A percentile compares a stretch with the other conserved stretches of the same genome.
Conservation (phyloP, 805 yeast genomes). For the Wickerhamomyces silvicola region DNA sequence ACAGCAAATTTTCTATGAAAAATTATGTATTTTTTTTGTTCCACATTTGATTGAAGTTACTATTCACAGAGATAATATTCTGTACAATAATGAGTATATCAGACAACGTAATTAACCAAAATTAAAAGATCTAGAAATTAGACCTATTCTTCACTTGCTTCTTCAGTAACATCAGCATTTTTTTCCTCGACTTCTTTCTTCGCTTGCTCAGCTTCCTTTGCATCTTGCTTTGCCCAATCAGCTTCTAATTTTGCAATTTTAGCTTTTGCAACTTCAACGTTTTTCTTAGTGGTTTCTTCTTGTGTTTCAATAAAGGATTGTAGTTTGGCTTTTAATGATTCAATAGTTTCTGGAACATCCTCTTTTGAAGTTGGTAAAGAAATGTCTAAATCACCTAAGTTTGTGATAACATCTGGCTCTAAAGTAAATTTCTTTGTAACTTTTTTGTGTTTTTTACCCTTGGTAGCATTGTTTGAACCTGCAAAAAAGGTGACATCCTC, state of each 20-base stretch:
- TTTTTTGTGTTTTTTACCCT: conserved; percentile 48
- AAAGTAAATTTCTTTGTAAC: conserved; percentile 54
- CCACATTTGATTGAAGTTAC: no score
- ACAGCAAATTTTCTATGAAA: no score
- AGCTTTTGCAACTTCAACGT: conserved; percentile 69
- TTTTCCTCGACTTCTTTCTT: conserved; percentile 5
- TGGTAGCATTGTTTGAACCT: conserved; percentile 35
- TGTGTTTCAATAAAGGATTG: conserved; percentile 62
- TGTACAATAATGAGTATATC: no score
- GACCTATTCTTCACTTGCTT: conserved; percentile 2
- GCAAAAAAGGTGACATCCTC: conserved; percentile 54
- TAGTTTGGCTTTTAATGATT: conserved; percentile 66
- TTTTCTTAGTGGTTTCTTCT: conserved; percentile 72
- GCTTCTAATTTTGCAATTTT: conserved; percentile 65
- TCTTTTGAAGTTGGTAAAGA: conserved; percentile 73
- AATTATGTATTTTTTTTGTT: no score
- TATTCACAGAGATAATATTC: no score
- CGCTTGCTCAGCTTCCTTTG: conserved; percentile 21
- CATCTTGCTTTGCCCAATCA: conserved; percentile 41
- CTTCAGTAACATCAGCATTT: conserved; percentile 8
- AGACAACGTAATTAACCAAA: no score
- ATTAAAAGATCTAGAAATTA: no score
- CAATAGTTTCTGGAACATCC: conserved; percentile 60
- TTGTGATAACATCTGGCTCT: conserved; percentile 73
- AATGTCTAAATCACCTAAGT: conserved; percentile 69